Evolutionary conservation across 495 filamentous ascomycete species (phyloP).

Genomic region (Stereocaulon alpinum): DNA sequence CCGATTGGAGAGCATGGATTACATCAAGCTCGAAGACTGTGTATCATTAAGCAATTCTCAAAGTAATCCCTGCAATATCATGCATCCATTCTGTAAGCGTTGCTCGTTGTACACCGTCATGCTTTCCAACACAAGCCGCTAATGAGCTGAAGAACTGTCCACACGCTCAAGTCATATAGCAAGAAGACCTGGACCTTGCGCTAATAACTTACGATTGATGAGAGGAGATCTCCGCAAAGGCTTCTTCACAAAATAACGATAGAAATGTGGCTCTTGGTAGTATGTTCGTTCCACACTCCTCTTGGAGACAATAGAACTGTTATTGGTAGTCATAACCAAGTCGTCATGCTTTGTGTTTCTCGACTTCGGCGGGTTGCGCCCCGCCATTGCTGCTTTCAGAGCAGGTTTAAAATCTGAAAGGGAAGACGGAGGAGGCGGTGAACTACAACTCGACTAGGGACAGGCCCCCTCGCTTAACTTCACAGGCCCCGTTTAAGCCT

Average conservation of each 20-base stretch:
- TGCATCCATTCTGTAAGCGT: no score
- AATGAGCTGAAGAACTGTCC: neutral
- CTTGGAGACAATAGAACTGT: conserved; percentile 82
- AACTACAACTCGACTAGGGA: no score
- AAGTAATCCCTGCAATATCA: no score
- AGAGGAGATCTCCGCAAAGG: conserved; percentile 68
- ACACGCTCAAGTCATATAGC: neutral
- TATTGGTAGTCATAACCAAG: conserved; percentile 73
- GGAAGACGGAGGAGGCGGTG: neutral
- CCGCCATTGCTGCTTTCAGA: neutral
- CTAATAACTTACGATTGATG: conserved; percentile 50
- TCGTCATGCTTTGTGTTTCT: conserved; percentile 45
- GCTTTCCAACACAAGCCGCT: no score
- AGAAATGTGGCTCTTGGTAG: conserved; percentile 66
- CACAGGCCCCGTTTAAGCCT: no score
- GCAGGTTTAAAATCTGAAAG: neutral
- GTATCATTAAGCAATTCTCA: neutral
- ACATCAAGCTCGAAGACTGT: neutral
- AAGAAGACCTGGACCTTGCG: neutral
- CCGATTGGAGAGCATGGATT: neutral
- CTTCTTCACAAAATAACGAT: conserved; percentile 78
- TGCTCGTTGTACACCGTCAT: no score
- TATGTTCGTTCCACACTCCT: conserved; percentile 80
- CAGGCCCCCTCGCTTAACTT: no score
- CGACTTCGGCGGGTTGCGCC: conserved; percentile 9